Base-by-base conservation (phyloP, 139 green algal genomes). In the Chlamydomonas applanata region DNA sequence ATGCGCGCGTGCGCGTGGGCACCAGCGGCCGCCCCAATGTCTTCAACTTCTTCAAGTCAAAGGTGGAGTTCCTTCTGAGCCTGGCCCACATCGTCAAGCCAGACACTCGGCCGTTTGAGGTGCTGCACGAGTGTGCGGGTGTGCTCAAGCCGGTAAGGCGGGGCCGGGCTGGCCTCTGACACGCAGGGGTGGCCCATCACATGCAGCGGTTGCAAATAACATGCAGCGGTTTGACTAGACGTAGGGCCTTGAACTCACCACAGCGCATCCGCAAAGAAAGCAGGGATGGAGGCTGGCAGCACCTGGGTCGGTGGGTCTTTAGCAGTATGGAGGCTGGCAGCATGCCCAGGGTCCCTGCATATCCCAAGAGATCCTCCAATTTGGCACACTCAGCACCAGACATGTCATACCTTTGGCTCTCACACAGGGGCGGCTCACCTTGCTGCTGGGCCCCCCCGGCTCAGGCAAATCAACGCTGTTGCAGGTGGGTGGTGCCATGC, bases 381-480 rank as follows among this genome's bases (percentile, higher is more conserved):
- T n/a, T n/a, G n/a, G 40, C 11, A 49, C 40, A 11, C 7, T 11
- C 53, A 62, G 53, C 53, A 62, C 53, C 4, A 29, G 24, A 5
- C 53, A 25, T 14, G 24, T 19, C 4, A 4, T 7, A 29, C 53
- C 9, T 19, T 11, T 30, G 22, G 4, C 53, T 30, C 53, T 9
- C 53, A 27, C 29, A 13, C 54, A 75, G 66, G 76, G 83, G 0
- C 81, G 87, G 19, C 62, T 92, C 29, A 93, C 89, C 1, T 85
- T 94, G 66, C 79, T 94, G 46, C 84, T 94, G 62, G 89, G 88
- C 11, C 89, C 89, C 3, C 89, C 89, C 14, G 79, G 83, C 16
- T 60, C 72, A 16, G 89, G 89, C 32, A 90, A 90, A 60, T 80
- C 61, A 35, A 87, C 79, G 3, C 80, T 93, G 19, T 69, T n/a